Base-by-base conservation (phyloP, 805 yeast species). In the Sugiyamaella qingdaonensis region DNA sequence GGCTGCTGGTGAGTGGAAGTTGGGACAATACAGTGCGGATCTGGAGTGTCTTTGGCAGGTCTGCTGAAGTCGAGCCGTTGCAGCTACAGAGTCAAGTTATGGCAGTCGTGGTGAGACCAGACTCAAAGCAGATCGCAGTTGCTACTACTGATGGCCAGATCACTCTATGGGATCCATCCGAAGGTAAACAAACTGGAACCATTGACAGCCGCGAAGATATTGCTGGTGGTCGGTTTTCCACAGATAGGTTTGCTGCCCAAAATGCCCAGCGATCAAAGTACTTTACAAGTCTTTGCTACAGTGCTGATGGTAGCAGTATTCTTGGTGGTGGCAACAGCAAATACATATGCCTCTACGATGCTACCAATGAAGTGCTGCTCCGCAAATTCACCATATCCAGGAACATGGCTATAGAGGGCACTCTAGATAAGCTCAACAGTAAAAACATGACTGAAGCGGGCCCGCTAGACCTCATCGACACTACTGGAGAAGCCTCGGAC, bases 1-100 rank as follows among this genome's bases (percentile, higher is more conserved):
- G 83, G 2, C 76, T 83, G 11, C 76, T 94, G 53, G 97, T 96
- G 2, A 84, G 94, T 54, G 95, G 96, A 1, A 86, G 95, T 19
- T 94, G 99, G 99, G 99, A 94, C 71, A 87, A 86, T 61, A 91
- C 98, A 3, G 84, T 91, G 14, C 77, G 99, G 60, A 76, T 94
- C 10, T 94, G 99, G 99, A 86, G 84, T 64, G 82, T 94, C 46
- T 94, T 92, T 69, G 86, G 91, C 11, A 80, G 99, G 63, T 76
- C 88, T 0, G 92, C 86, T 61, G 83, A 81, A 47, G 94, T 88
- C 48, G 99, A 94, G 71, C 98, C 98, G 8, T 81, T 94, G 60
- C 89, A 86, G 62, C 81, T 89, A 13, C 81, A 78, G 53, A 80
- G 91, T 35, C 99, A 94, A 67, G 96, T 89, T 10, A 75, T 92